Conservation (phyloP, 345 rosid genomes). For the Pistacia atlantica region DNA sequence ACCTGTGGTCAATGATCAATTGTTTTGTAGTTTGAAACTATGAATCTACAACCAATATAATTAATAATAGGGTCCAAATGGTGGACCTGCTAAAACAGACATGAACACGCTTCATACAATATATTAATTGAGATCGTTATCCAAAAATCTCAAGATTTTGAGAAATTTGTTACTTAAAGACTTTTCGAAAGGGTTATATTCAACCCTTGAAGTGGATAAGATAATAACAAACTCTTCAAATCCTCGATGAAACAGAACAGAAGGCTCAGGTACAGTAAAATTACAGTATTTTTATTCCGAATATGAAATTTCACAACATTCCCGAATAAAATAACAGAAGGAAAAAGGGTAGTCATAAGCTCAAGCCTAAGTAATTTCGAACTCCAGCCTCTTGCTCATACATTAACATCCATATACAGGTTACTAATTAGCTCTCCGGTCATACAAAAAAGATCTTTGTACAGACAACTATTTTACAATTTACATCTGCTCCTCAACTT, state of each 20-base stretch:
- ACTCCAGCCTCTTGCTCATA: slow-evolving; percentile 1
- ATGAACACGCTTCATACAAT: no score
- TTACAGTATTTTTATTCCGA: background rate
- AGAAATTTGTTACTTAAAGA: no score
- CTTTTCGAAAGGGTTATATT: no score
- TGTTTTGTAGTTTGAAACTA: background rate
- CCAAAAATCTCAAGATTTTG: no score
- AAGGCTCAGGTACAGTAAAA: background rate
- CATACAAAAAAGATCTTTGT: slow-evolving; percentile 10
- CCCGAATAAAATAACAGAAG: background rate
- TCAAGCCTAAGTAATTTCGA: background rate
- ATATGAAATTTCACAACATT: background rate
- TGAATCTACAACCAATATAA: no score
- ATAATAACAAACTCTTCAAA: no score
- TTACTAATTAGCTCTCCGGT: background rate
- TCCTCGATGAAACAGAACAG: background rate
- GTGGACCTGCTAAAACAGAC: no score
- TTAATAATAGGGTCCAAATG: no score
- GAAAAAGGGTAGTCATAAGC: background rate
- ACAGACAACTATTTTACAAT: background rate
- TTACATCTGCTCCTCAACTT: slow-evolving; percentile 11
- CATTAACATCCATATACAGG: background rate
- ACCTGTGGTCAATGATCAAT: background rate
- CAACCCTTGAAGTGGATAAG: no score
- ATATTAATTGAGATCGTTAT: no score